Evolutionary conservation across 2,329 filamentous ascomycete genomes (phyloP).

Genomic region (Lachnellula occidentalis): DNA sequence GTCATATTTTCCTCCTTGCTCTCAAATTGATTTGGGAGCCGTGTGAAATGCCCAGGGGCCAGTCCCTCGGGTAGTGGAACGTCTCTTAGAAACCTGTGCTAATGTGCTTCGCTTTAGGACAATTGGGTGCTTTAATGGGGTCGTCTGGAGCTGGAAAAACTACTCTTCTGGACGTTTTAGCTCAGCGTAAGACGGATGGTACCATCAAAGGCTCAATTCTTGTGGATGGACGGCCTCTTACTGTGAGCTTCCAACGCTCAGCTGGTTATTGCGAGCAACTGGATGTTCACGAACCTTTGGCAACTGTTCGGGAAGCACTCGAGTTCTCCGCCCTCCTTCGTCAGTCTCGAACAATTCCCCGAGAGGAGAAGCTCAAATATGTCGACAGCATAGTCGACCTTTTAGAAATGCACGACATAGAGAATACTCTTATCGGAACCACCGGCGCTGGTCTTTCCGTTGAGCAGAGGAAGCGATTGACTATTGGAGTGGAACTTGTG

Average conservation of each 20-base stretch:
- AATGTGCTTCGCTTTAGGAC: constrained; percentile 26
- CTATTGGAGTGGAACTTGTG: constrained; percentile 55
- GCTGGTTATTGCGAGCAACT: constrained; percentile 83
- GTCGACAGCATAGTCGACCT: constrained; percentile 71
- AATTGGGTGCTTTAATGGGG: constrained; percentile 59
- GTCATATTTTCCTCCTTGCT: too few species aligned
- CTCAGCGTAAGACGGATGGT: constrained; percentile 70
- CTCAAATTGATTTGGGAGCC: too few species aligned
- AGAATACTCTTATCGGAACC: constrained; percentile 59
- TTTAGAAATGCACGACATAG: constrained; percentile 62
- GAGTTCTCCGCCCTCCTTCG: constrained; percentile 84
- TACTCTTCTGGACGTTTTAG: constrained; percentile 52
- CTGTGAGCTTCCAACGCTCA: constrained; percentile 73
- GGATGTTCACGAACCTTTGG: constrained; percentile 76
- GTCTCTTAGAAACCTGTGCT: too few species aligned
- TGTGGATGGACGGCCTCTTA: constrained; percentile 59
- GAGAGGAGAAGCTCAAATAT: constrained; percentile 72
- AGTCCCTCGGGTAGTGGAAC: too few species aligned
- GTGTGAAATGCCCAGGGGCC: too few species aligned
- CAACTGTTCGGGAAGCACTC: constrained; percentile 80
- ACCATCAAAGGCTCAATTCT: constrained; percentile 80
- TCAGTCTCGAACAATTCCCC: constrained; percentile 67
- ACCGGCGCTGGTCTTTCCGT: constrained; percentile 57
- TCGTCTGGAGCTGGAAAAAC: constrained; percentile 56
- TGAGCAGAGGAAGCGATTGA: constrained; percentile 56